Evolutionary conservation across 176 grass and related monocot genomes (phyloP), one percentile per base, ranked within the genome.

Genomic region (Aechmea fasciata): DNA sequence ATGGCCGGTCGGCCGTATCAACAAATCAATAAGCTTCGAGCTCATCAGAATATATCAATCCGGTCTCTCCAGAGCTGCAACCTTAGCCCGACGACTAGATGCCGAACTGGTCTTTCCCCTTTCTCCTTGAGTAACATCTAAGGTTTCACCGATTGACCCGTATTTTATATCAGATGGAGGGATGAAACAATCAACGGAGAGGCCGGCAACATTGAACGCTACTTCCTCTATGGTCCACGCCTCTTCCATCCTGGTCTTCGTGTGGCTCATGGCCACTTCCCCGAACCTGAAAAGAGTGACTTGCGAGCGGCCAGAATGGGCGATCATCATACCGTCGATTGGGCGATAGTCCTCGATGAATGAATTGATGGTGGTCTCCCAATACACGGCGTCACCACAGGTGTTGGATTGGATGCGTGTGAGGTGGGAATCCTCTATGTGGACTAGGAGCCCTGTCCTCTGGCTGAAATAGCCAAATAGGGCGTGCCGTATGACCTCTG

Each of bases 391-490:
- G 22, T 84, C 81, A 13, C 80, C 85, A 6, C 85, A 84, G 11
- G 82, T 74, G 62, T 77, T 69, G 52, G 82, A 77, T 76, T 88
- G 85, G 75, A 91, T 88, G 11, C 89, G 50, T 11, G 83, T 75
- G 73, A 91, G 85, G 11, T 88, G 89, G 12, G 89, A 91, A 57
- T 91, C 89, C 79, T 91, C 89, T 0, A 91, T 79, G 69, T 91
- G 89, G 64, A 85, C 67, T 12, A 91, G 81, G 14, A 91, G 85
- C 29, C 85, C 89, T 17, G 89, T 91, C 49, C 76, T 84, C 65
- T 91, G 89, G 85, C 85, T 88, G 72, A 91, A 91, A 64, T 81
- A 91, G 11, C 85, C 89, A 20, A 87, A 91, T 68, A 82, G 81
- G 29, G 73, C 85, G 57, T 91, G 89, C 61, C 85, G 79, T 48